Base-by-base conservation (phyloP, 2,329 filamentous ascomycete species). In the Chrysoporthe puriensis region DNA sequence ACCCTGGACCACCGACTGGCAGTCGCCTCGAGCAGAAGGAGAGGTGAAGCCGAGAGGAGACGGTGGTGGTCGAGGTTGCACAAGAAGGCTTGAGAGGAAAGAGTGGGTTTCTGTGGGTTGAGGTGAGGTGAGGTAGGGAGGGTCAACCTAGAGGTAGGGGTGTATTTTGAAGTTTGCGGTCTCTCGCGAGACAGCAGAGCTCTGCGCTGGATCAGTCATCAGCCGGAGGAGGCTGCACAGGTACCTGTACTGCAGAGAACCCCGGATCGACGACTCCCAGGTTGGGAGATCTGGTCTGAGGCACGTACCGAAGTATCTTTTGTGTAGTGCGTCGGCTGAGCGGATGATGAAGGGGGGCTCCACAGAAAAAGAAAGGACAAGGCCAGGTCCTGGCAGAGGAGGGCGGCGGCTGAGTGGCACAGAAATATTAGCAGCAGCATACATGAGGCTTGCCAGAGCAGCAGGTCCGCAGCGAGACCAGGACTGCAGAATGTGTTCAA, bases 201-300 rank as follows among this genome's bases (percentile, higher is more conserved):
- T 52, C 58, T 50, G 57, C 43, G 64, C 59, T 62, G 57, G 59
- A 66, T 66, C 64, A 64, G 63, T 46, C 52, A 59, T n/a, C 42
- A 48, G 65, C 42, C 34, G 52, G 36, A 57, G 34, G 59, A 44
- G 16, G 32, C 16, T n/a, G 21, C 21, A 48, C 50, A 70, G 59
- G 68, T 70, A 70, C 68, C 62, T 66, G 67, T 69, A 69, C 67
- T 52, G 36, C 7, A 57, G 67, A 67, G 48, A 21, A 62, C 65
- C 68, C 66, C 48, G 34, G 65, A 65, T 70, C 66, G 66, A 60
- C 56, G 56, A 52, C 66, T 60, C 44, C 66, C 32, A 65, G 34
- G 62, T 46, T 67, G 62, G 64, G 61, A 63, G 58, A 52, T 61
- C 52, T 62, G 64, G 44, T 34, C 21, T 44, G 62, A 67, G 16